Evolutionary conservation across 176 grass and related monocot species (phyloP).

Genomic region (Aegilops longissima): DNA sequence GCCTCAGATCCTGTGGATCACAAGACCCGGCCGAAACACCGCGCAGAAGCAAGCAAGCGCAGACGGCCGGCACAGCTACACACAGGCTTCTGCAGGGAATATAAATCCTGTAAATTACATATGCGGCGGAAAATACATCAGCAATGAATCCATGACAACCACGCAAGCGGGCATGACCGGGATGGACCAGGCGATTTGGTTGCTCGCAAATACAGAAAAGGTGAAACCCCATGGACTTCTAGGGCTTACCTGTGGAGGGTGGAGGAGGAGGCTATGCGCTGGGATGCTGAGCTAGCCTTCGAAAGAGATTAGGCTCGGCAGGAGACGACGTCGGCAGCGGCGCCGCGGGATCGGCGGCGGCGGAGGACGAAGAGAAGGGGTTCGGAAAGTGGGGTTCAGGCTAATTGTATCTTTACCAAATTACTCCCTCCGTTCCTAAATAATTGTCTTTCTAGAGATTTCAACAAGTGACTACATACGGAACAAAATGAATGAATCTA

Average conservation of each 20-base stretch:
- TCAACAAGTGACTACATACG: too few species aligned
- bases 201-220: neutral
- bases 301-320: neutral
- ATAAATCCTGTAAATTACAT: neutral
- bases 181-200: neutral
- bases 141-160: neutral
- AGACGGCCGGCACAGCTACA: neutral
- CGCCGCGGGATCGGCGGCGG: neutral
- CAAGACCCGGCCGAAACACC: neutral
- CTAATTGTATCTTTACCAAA: too few species aligned
- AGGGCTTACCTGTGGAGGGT: neutral
- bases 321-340: neutral
- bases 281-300: neutral
- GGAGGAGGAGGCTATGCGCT: neutral
- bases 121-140: neutral
- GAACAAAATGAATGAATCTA: too few species aligned
- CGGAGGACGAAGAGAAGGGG: neutral
- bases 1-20: neutral
- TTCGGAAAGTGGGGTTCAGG: neutral
- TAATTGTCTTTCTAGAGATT: too few species aligned
- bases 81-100: neutral
- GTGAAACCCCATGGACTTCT: constrained; percentile 1
- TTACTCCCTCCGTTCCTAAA: too few species aligned
- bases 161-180: neutral
- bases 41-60: neutral